These are phyloP conservation scores for Pseudisothecium myosuroides DNA, from an alignment of 225 moss, liverwort and hornwort species.

Conservation along the genomic window DNA sequence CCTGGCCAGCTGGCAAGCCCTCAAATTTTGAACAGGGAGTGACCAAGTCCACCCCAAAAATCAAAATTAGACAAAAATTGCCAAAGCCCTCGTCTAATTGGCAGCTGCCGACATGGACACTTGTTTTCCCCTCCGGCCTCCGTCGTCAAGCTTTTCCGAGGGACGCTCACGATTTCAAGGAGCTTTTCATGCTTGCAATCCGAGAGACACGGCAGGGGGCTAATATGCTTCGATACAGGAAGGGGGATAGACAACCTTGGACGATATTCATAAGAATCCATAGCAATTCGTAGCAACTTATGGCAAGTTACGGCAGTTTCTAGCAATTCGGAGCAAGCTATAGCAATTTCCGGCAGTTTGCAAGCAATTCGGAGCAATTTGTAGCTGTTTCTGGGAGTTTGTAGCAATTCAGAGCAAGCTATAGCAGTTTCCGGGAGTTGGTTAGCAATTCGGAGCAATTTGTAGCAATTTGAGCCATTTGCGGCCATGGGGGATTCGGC, in stretches of 20 bases:
- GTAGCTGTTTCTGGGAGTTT: neutral
- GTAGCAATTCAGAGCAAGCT: neutral
- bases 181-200: neutral
- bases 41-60: neutral
- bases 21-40: neutral
- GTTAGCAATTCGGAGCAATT: neutral
- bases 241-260: no score
- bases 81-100: neutral
- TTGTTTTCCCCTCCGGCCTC: neutral
- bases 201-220: neutral
- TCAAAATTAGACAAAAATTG: neutral
- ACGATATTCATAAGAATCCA: neutral
- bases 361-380: neutral
- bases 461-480: neutral
- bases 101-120: conserved; percentile 1
- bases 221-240: neutral
- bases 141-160: neutral
- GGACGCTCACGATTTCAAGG: neutral
- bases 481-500: neutral
- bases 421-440: neutral
- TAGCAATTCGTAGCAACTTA: neutral
- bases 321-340: neutral
- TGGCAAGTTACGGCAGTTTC: neutral
- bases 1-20: neutral
- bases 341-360: neutral